Percentiles rank a stretch among this genome's conserved stretches.
Conservation (phyloP, 225 moss, liverwort and hornwort species). For the Pseudoscleropodium purum region DNA sequence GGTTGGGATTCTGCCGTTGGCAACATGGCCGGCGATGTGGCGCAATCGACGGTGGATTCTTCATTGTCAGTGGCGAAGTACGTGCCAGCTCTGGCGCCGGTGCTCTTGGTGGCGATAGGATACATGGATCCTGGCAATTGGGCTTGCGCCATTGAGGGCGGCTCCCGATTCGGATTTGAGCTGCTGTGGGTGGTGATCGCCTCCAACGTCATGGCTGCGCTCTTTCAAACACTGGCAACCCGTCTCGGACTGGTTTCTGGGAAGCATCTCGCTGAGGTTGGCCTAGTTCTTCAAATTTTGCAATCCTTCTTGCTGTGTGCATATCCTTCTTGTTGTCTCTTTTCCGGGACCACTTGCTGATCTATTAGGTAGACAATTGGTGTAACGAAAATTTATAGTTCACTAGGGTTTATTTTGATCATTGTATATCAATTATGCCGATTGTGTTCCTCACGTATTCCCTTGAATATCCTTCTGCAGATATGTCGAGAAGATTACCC, state of each 20-base stretch:
- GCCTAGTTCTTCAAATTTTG: background rate
- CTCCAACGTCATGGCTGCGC: slow-evolving; percentile 55
- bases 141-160: slow-evolving; percentile 67
- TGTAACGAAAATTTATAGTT: background rate
- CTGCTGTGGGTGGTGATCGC: slow-evolving; percentile 62
- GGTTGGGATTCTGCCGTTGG: background rate
- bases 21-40: slow-evolving; percentile 14
- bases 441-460: background rate
- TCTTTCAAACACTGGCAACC: slow-evolving; percentile 65
- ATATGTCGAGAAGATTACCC: slow-evolving; percentile 84
- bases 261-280: slow-evolving; percentile 74
- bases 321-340: background rate
- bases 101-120: slow-evolving; percentile 62
- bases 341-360: background rate
- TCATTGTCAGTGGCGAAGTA: slow-evolving; percentile 33
- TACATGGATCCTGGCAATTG: slow-evolving; percentile 94
- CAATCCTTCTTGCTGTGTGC: background rate
- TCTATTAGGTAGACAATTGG: background rate
- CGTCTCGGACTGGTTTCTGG: slow-evolving; percentile 71
- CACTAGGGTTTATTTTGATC: background rate
- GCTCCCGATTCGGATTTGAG: slow-evolving; percentile 73
- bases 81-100: slow-evolving; percentile 45
- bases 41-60: background rate
- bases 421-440: background rate
- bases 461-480: slow-evolving; percentile 13